phyloP scores from a whole-genome alignment of 129 eudicot genomes.

The Smallanthus sonchifolius region DNA sequence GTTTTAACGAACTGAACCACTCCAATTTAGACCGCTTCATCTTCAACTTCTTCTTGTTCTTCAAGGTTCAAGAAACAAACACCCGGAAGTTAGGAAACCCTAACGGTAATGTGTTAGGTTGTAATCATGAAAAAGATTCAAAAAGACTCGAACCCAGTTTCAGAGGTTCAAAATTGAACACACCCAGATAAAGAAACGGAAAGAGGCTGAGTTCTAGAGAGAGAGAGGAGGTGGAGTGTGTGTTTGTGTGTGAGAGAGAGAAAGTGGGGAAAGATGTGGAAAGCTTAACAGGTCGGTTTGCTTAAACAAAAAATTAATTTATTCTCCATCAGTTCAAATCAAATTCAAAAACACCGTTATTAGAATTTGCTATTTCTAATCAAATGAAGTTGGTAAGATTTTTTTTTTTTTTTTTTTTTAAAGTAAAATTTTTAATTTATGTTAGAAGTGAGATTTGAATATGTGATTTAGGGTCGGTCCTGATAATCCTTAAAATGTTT shows the following conservation, averaged over 20 bases:
- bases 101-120: background rate
- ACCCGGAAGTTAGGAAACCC: conserved; percentile 16
- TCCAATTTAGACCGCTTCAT: conserved; percentile 51
- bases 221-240: conserved; percentile 4
- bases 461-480: too few species aligned
- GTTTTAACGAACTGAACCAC: conserved; percentile 38
- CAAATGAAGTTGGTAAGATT: background rate
- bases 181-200: background rate
- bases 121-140: conserved; percentile 23
- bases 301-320: conserved; percentile 8
- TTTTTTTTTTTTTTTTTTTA: too few species aligned
- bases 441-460: too few species aligned
- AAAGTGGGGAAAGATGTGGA: conserved; percentile 8
- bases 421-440: too few species aligned
- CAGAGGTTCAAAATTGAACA: background rate
- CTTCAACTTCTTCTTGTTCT: conserved; percentile 3
- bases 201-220: conserved; percentile 16
- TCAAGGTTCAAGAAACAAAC: background rate
- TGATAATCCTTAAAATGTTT: too few species aligned
- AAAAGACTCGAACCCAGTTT: conserved; percentile 1
- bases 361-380: background rate
- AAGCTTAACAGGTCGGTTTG: conserved; percentile 39
- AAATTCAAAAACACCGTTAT: conserved; percentile 15
- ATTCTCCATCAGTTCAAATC: conserved; percentile 24
- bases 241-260: conserved; percentile 23